phyloP scores from a whole-genome alignment of 1,139 yeast genomes.

The Magnusiomyces ingens region DNA sequence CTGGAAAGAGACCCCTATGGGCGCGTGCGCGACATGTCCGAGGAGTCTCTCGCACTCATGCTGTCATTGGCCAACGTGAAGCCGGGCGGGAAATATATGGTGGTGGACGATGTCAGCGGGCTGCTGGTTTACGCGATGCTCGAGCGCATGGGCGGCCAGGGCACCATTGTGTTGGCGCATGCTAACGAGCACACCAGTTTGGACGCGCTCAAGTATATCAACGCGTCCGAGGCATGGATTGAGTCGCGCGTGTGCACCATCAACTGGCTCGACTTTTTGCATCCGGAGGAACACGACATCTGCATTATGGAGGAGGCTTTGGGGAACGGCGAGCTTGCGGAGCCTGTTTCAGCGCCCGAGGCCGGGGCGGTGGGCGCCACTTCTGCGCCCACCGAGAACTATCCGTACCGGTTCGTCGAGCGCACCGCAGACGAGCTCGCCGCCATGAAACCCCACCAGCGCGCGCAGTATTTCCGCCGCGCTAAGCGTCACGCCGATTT shows the following conservation, averaged over 20 bases:
- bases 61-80: conserved; percentile 72
- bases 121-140: conserved; percentile 72
- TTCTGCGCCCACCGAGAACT: neutral
- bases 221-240: conserved; percentile 47
- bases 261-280: conserved; percentile 72
- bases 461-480: conserved; percentile 62
- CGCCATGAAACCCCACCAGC: conserved; percentile 52
- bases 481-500: conserved; percentile 44
- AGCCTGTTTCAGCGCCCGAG: neutral
- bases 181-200: conserved; percentile 90
- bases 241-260: conserved; percentile 57
- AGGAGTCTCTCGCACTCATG: conserved; percentile 72
- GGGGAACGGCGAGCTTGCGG: conserved; percentile 37
- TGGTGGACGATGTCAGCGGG: conserved; percentile 90
- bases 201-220: conserved; percentile 59
- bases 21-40: conserved; percentile 46
- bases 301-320: conserved; percentile 39
- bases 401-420: conserved; percentile 40
- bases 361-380: too few species aligned
- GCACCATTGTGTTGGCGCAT: conserved; percentile 69
- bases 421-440: conserved; percentile 41
- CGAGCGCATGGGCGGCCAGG: conserved; percentile 85
- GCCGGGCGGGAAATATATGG: conserved; percentile 83
- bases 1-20: conserved; percentile 51
- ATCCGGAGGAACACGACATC: conserved; percentile 60